Percentiles rank a stretch among this genome's conserved stretches.
Conservation (phyloP, 331 rosid genomes). For the Rhamnella rubrinervis region DNA sequence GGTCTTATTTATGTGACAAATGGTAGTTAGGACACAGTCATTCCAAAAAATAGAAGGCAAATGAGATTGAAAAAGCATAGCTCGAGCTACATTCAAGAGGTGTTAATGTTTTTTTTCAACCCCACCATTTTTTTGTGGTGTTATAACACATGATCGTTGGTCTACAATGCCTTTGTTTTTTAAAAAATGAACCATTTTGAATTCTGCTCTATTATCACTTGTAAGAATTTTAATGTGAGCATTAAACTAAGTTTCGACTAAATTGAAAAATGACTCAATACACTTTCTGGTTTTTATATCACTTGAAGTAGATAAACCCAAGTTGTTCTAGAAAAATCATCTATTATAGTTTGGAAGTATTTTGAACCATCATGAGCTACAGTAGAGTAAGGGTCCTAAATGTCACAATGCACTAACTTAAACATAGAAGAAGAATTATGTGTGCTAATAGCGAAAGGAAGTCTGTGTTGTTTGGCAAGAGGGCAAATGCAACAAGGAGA, state of each 20-base stretch:
- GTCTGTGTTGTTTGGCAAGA: neutral
- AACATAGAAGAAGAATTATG: neutral
- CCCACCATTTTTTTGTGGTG: slow-evolving; percentile 14
- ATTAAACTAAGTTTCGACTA: slow-evolving; percentile 16
- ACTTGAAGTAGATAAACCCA: slow-evolving; percentile 9
- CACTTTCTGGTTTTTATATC: slow-evolving; percentile 1
- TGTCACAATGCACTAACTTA: slow-evolving; percentile 3
- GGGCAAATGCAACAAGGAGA: slow-evolving; percentile 5
- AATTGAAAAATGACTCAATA: neutral
- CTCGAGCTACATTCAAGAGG: slow-evolving; percentile 10
- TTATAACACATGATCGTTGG: slow-evolving; percentile 17
- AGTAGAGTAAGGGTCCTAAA: neutral
- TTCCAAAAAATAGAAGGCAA: neutral
- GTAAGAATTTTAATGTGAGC: slow-evolving; percentile 2
- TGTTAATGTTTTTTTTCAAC: slow-evolving; percentile 17
- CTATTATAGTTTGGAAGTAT: slow-evolving; percentile 5
- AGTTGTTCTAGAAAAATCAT: neutral
- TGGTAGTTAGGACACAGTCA: neutral
- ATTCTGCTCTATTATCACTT: slow-evolving; percentile 16
- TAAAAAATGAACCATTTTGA: slow-evolving; percentile 6
- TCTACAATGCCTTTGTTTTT: slow-evolving; percentile 11
- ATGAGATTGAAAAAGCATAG: neutral
- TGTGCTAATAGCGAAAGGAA: neutral
- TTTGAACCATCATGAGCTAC: neutral
- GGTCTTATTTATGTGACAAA: neutral